Percentiles rank a stretch among this genome's conserved stretches.
Evolutionary conservation across 2,329 filamentous ascomycete species (phyloP).

Genomic region (Sclerotinia glacialis): DNA sequence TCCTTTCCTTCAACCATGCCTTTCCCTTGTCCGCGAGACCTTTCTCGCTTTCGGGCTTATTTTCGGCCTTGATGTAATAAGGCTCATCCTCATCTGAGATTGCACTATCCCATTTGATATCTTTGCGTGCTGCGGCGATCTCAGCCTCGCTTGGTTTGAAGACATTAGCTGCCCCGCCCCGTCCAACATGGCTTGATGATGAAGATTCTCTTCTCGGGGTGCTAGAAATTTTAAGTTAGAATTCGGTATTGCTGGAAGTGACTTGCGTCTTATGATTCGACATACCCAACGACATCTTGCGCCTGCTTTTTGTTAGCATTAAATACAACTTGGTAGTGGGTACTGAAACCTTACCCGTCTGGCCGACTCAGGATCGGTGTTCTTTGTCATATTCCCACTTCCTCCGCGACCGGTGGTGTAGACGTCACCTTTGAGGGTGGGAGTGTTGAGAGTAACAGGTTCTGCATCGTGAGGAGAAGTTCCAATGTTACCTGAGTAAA

Average conservation of each 20-base stretch:
- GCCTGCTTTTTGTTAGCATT: conserved; percentile 40
- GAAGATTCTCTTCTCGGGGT: conserved; percentile 51
- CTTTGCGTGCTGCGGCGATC: conserved; percentile 36
- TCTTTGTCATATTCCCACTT: conserved; percentile 78
- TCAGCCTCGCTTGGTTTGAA: conserved; percentile 47
- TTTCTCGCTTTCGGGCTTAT: conserved; percentile 26
- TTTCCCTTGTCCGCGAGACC: conserved; percentile 53
- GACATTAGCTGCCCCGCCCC: conserved; percentile 73
- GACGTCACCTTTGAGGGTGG: conserved; percentile 75
- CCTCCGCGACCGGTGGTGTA: conserved; percentile 87
- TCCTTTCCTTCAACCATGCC: conserved; percentile 41
- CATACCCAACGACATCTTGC: conserved; percentile 77
- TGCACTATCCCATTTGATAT: conserved; percentile 34
- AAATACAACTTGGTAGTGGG: background rate
- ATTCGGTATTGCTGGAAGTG: background rate
- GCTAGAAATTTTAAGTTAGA: conserved; percentile 20
- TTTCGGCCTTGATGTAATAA: conserved; percentile 5
- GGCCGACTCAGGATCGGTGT: conserved; percentile 69
- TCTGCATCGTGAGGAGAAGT: conserved; percentile 49
- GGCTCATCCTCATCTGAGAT: conserved; percentile 31
- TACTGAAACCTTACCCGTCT: conserved; percentile 47
- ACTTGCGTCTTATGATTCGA: background rate
- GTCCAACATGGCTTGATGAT: conserved; percentile 64
- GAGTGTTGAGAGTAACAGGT: conserved; percentile 71
- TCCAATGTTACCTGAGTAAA: conserved; percentile 59